These are phyloP conservation scores for Luvunga scandens DNA, from an alignment of 345 rosid genomes.

Conservation along the genomic window DNA sequence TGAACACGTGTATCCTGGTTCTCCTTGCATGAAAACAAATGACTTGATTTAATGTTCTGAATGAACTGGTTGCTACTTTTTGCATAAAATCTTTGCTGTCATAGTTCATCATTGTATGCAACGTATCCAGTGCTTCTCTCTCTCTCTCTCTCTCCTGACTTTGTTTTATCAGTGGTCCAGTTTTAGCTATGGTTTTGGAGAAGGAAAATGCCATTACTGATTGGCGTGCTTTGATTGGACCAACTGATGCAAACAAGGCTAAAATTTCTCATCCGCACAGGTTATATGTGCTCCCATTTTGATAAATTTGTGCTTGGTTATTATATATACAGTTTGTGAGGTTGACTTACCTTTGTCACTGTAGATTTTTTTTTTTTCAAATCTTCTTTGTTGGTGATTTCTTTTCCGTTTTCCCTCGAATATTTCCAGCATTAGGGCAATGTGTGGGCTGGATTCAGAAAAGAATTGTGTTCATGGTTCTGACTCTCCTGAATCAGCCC, in stretches of 20 bases:
- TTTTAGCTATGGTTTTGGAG: slow-evolving; percentile 72
- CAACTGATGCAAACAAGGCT: slow-evolving; percentile 73
- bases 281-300: slow-evolving; percentile 25
- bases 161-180: slow-evolving; percentile 59
- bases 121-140: neutral
- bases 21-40: neutral
- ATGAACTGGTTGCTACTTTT: neutral
- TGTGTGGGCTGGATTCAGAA: slow-evolving; percentile 65
- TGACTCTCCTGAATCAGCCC: slow-evolving; percentile 69
- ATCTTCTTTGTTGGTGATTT: neutral
- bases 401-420: neutral
- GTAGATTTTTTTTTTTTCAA: neutral
- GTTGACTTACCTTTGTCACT: neutral
- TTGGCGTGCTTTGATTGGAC: slow-evolving; percentile 84
- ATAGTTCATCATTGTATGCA: neutral
- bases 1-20: neutral
- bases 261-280: slow-evolving; percentile 73
- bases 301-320: slow-evolving; percentile 2
- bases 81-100: neutral
- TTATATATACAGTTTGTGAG: neutral
- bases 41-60: neutral
- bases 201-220: slow-evolving; percentile 70
- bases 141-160: slow-evolving; percentile 1
- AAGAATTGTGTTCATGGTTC: slow-evolving; percentile 85
- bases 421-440: slow-evolving; percentile 66